Evolutionary conservation across 202 grass and related monocot genomes (phyloP), one percentile per base, ranked within the genome.

Genomic region (Brachypodium distachyon): DNA sequence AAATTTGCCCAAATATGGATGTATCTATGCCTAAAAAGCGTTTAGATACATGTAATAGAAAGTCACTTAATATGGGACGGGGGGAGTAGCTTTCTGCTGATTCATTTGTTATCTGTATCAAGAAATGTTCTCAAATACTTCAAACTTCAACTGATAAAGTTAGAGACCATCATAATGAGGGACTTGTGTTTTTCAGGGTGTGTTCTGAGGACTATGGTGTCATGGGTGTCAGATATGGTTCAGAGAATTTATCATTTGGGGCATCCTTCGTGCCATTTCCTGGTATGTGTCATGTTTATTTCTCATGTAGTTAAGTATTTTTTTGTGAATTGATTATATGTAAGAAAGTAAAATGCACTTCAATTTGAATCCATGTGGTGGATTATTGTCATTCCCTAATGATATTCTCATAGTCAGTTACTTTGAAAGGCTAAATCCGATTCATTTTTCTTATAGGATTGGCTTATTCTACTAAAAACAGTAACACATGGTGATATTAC

Each of bases 151-250:
- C 54, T 73, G 16, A 78, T 87, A 53, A 36, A 37, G 19, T 69
- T 78, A 46, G 27, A 61, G 83, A 25, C 17, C 4, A 67, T 18
- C 7, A 48, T 3, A 83, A 37, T 74, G 19, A 61, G 21, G 19
- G 36, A 47, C 18, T 29, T 74, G 62, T 61, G 32, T 68, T 52
- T 75, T 90, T 74, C 79, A 97, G 91, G 83, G 72, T 78, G 68
- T 79, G 38, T 81, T 79, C 73, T 61, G 89, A 98, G 83, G 91
- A 98, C 84, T 92, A 83, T 83, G 95, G 89, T 43, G 41, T 92
- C 67, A 71, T 88, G 77, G 95, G 95, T 63, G 43, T 94, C 54
- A 84, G 95, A 90, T 97, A 97, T 84, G 95, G 95, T 76, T 94
- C 95, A 74, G 84, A 94, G 70, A 94, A 86, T 73, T 66, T 97